Evolutionary conservation across 805 yeast genomes (phyloP), one percentile per base, ranked within the genome.

Genomic region (Yarrowia sp.): DNA sequence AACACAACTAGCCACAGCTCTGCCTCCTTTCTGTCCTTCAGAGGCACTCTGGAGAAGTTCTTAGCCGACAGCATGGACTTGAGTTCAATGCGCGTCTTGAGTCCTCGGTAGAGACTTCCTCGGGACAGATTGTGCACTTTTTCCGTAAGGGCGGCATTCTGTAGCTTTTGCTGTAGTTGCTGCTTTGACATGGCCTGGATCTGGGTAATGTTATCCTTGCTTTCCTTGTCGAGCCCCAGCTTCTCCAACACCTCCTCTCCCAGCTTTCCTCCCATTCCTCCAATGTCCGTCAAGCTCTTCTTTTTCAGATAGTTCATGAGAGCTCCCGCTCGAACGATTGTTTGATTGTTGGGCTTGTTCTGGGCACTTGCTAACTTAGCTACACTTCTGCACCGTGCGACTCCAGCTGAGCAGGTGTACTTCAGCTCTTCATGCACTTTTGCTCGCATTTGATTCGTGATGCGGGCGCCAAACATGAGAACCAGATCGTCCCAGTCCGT

Each of bases 11-110:
- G 74, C 99, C 99, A 93, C 19, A 83, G 84, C 4, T 76, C 66
- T 21, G 88, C 82, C 66, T 89, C 96, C 1, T 75, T 76, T 6
- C 79, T 65, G 2, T 78, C 77, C 3, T 72, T 73, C 2, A 92
- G 84, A 0, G 84, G 76, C 10, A 77, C 77, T 0, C 82, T 80
- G 53, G 85, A 73, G 72, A 93, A 86, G 69, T 91, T 90, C 70
- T 94, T 94, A 53, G 85, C 85, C 0, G 97, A 87, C 74, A 85
- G 85, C 98, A 94, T 93, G 0, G 96, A 85, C 70, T 91, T 90
- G 8, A 88, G 78, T 24, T 84, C 83, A 0, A 84, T 81, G 49
- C 87, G 77, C 12, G 81, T 77, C 8, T 78, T 77, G 5, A 94
- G 74, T 21, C 84, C 85, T n/a, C 77, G 77, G 36, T 74, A 66